phyloP scores from a whole-genome alignment of 2,329 filamentous ascomycete species.

The Botryotinia calthae region DNA sequence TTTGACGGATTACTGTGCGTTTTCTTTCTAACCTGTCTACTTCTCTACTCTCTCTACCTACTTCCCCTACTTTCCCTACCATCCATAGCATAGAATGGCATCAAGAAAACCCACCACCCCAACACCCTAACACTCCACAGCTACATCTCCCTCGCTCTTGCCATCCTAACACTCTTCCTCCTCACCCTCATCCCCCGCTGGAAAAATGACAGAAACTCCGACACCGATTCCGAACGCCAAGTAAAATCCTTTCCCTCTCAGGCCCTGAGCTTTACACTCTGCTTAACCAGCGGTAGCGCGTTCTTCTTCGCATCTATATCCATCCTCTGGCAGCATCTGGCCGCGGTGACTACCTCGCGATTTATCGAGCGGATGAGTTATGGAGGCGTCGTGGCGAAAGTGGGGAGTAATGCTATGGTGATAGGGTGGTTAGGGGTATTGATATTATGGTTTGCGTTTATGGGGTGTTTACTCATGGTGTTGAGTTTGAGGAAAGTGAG shows the following conservation, averaged over 20 bases:
- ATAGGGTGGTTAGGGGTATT: not conserved
- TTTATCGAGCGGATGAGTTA: not conserved
- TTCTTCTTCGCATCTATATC: not conserved
- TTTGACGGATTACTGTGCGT: not conserved
- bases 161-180: not conserved
- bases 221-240: not conserved
- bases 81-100: not conserved
- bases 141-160: not conserved
- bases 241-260: not conserved
- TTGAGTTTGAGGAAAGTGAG: conserved; percentile 4
- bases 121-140: not conserved
- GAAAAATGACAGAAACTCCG: not conserved
- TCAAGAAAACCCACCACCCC: too few relatives aligned
- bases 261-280: not conserved
- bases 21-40: not conserved
- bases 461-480: not conserved
- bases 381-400: not conserved
- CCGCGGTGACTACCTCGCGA: not conserved
- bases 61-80: not conserved
- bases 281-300: not conserved
- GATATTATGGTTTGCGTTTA: not conserved
- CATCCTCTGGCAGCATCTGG: not conserved
- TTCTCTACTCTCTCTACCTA: too few relatives aligned
- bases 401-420: not conserved
- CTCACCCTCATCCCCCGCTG: not conserved